A percentile compares a stretch with the other conserved stretches of the same genome.
phyloP scores from a whole-genome alignment of 2,329 filamentous ascomycete genomes.

The Neoarthrinium moseri region DNA sequence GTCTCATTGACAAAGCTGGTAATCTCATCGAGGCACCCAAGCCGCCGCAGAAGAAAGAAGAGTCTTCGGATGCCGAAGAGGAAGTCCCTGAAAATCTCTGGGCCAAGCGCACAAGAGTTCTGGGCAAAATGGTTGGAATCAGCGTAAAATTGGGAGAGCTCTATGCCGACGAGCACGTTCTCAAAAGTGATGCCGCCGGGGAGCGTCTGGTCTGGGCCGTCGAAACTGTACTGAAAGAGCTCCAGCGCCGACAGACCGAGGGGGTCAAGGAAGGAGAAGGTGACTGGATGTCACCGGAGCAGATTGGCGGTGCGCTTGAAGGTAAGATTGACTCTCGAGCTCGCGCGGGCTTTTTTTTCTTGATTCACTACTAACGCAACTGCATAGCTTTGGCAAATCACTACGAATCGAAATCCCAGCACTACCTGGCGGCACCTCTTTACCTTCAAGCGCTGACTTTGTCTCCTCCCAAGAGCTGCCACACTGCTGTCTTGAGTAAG shows the following conservation, averaged over 20 bases:
- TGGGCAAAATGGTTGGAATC: slow-evolving; percentile 73
- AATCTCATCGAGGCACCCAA: slow-evolving; percentile 22
- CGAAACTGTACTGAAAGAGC: slow-evolving; percentile 74
- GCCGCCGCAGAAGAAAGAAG: slow-evolving; percentile 9
- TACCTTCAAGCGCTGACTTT: slow-evolving; percentile 82
- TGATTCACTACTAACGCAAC: too few species aligned
- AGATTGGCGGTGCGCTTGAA: slow-evolving; percentile 74
- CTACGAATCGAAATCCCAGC: slow-evolving; percentile 72
- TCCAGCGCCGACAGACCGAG: slow-evolving; percentile 63
- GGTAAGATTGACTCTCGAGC: slow-evolving; percentile 39
- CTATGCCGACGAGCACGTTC: slow-evolving; percentile 74
- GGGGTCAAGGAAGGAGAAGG: slow-evolving; percentile 70
- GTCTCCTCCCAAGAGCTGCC: slow-evolving; percentile 63
- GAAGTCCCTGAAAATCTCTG: slow-evolving; percentile 47
- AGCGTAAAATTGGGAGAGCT: slow-evolving; percentile 83
- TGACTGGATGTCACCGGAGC: slow-evolving; percentile 66
- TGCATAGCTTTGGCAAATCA: slow-evolving; percentile 66
- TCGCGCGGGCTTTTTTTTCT: too few species aligned
- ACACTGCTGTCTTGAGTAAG: slow-evolving; percentile 75
- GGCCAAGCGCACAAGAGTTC: slow-evolving; percentile 61
- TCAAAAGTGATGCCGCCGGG: slow-evolving; percentile 72
- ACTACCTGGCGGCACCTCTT: slow-evolving; percentile 80
- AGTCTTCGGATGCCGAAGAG: slow-evolving; percentile 20
- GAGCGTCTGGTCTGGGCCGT: slow-evolving; percentile 77
- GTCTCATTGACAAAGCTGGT: slow-evolving; percentile 41